Base-by-base conservation (phyloP, 371 early-diverging fungal genomes). In the Smittium culicis region DNA sequence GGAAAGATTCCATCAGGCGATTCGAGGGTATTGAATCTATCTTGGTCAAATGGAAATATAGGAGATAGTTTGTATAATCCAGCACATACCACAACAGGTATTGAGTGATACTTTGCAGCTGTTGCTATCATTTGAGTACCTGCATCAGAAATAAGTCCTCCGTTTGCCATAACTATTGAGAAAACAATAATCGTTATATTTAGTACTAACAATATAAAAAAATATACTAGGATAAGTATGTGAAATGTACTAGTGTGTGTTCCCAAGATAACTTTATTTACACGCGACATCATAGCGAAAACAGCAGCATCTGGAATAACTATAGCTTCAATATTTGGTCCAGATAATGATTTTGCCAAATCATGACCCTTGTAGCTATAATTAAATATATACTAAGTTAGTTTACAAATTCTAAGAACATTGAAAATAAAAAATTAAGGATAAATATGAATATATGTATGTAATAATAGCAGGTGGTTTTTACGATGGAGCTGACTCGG, bases 221-320 rank as follows among this genome's bases (percentile, higher is more conserved):
- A n/a, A n/a, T n/a, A n/a, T n/a, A n/a, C n/a, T n/a, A n/a, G n/a
- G n/a, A n/a, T n/a, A n/a, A n/a, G n/a, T n/a, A n/a, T n/a, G n/a
- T n/a, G n/a, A n/a, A n/a, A n/a, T n/a, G n/a, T n/a, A 24, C 94
- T 93, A 34, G 93, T 91, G 70, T 94, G 93, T 0, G 93, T 85
- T 27, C 95, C 95, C 57, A 97, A 74, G 31, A 97, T 92, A 32
- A 97, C 95, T 78, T 95, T 97, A 83, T 95, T 93, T 27, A 96
- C 94, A 61, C 95, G 86, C 60, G 96, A 88, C 96, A 97, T 96
- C 66, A 94, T 86, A 1, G 96, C 96, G 84, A 92, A 94, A 20
- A 93, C 86, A 0, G 96, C 94, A 5, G 93, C 85, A 71, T 96
- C 96, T 2, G 92, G 83, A 56, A 97, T 88, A 24, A 96, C 83